phyloP scores from a whole-genome alignment of 768 basidiomycete species.

The Lyophyllum decastes region DNA sequence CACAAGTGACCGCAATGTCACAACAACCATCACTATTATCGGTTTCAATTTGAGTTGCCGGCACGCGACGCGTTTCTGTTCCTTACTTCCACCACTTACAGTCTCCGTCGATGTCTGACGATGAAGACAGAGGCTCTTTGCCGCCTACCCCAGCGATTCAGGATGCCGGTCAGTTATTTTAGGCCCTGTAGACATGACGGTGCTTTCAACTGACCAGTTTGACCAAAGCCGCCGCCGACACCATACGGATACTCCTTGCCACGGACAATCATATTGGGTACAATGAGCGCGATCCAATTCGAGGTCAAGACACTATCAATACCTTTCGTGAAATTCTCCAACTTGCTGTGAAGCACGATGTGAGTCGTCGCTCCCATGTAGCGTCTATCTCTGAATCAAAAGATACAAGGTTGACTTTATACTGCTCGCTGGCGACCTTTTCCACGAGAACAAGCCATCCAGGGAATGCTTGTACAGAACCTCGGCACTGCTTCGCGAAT shows the following conservation, averaged over 20 bases:
- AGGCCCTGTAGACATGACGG: not conserved
- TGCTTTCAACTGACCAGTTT: conserved; percentile 9
- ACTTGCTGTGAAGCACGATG: conserved; percentile 85
- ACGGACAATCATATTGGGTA: conserved; percentile 98
- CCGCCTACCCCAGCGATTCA: conserved; percentile 35
- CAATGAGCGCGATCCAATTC: conserved; percentile 89
- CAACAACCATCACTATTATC: not conserved
- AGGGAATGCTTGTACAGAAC: conserved; percentile 88
- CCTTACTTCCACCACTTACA: not conserved
- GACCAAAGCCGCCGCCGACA: conserved; percentile 58
- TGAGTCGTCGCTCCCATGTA: conserved; percentile 34
- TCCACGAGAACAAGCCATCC: conserved; percentile 96
- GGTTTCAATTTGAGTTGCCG: conserved; percentile 4
- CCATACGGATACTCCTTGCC: conserved; percentile 82
- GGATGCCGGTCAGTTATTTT: conserved; percentile 41
- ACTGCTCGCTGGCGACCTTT: conserved; percentile 92
- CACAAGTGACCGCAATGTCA: conserved; percentile 1
- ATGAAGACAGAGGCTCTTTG: conserved; percentile 22
- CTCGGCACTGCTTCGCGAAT: conserved; percentile 87
- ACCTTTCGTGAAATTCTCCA: conserved; percentile 94
- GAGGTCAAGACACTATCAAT: conserved; percentile 94
- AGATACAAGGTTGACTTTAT: conserved; percentile 85
- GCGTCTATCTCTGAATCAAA: conserved; percentile 9
- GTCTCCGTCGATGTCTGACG: conserved; percentile 22
- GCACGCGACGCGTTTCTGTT: conserved; percentile 9